phyloP scores from a whole-genome alignment of 208 protist genomes.

The Kentomonas sorsogonicus region DNA sequence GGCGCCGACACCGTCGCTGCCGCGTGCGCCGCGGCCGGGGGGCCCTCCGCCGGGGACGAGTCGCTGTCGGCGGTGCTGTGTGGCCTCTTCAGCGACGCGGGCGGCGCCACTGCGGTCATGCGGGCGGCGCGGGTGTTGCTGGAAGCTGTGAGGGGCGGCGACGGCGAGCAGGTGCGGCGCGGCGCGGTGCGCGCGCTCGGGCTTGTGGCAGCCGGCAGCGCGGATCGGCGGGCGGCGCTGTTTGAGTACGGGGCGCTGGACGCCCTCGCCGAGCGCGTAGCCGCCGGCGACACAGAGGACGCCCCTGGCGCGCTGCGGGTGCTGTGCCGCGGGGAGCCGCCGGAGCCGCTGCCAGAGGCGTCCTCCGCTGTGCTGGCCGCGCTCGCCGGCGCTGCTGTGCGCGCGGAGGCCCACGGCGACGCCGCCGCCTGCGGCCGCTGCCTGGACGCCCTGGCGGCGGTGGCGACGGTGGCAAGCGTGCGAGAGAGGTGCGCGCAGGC shows the following conservation, averaged over 20 bases:
- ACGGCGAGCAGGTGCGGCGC: not conserved
- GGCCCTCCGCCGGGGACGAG: slow-evolving; percentile 11
- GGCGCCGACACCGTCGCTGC: not conserved
- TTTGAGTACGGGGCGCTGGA: too few species aligned
- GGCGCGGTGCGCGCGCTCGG: too few species aligned
- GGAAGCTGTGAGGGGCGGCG: not conserved
- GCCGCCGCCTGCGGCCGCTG: slow-evolving; percentile 14
- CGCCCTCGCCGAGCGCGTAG: too few species aligned
- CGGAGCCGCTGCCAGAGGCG: slow-evolving; percentile 11
- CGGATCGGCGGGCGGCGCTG: too few species aligned
- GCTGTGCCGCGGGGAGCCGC: slow-evolving; percentile 22
- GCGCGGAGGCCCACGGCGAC: slow-evolving; percentile 12
- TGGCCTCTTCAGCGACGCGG: too few species aligned
- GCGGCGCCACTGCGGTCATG: too few species aligned
- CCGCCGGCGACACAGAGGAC: too few species aligned
- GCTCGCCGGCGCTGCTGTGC: slow-evolving; percentile 17
- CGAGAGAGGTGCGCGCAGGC: too few species aligned
- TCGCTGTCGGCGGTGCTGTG: slow-evolving; percentile 10
- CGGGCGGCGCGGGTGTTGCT: not conserved
- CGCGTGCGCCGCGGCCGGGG: slow-evolving; percentile 10
- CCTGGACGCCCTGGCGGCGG: slow-evolving; percentile 17
- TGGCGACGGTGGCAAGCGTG: slow-evolving; percentile 11
- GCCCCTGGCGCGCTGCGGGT: slow-evolving; percentile 7
- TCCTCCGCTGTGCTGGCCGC: slow-evolving; percentile 9
- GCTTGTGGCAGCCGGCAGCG: too few species aligned